Base-by-base conservation (phyloP, 495 filamentous ascomycete genomes). In the Opeltia flavorubescens region DNA sequence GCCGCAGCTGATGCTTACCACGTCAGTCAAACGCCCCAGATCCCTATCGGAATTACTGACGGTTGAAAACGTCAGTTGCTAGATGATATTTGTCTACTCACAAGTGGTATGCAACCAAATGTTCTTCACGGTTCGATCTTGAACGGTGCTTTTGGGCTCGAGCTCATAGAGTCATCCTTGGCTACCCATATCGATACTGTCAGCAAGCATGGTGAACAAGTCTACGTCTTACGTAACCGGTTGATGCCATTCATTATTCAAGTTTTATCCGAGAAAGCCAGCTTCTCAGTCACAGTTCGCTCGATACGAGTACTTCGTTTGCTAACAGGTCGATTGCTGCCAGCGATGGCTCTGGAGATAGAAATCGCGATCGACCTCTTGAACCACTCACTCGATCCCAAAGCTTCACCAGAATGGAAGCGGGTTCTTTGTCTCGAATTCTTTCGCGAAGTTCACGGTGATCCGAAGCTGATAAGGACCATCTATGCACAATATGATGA, bases 351-450 rank as follows among this genome's bases (percentile, higher is more conserved):
- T 2, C 66, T 77, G 0, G 87, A 96, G 62, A 89, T 86, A 54
- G 88, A 89, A 39, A 81, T 89, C 62, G 83, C 84, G 11, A 65
- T 96, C 15, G 77, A 80, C 15, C 70, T 94, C n/a, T 62, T 96
- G 13, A 94, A 83, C 6, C 86, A 93, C 52, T 73, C 93, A 53
- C 69, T 96, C 12, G 91, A 98, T 54, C 83, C 83, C 12, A 93
- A 95, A 48, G 72, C 72, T 5, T 76, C 77, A 4, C 67, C 76
- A 1, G 59, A 75, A 4, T 98, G 91, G 91, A 94, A 85, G 57
- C 70, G 93, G 30, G 78, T 84, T 1, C 59, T 95, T 15, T 89
- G 85, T 51, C 89, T 98, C 79, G 91, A 98, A 56, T 71, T 94
- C 0, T 86, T 94, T 52, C 75, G 84, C 26, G 83, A 80, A 20